Base-by-base conservation (phyloP, 208 protist species). In the Trypanosomatidae sp. region DNA sequence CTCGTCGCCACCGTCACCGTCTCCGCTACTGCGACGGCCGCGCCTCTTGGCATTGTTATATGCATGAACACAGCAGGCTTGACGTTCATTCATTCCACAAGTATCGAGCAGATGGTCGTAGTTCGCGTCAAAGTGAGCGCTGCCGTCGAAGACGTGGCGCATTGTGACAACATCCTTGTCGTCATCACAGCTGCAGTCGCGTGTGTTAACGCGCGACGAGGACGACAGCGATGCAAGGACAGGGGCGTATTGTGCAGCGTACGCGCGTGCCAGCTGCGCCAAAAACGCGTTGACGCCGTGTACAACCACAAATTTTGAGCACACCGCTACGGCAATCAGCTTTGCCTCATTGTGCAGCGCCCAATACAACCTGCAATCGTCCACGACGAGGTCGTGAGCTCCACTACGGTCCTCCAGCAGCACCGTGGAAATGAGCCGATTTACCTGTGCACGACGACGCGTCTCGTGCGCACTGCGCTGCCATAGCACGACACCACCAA, bases 401-500 rank as follows among this genome's bases (percentile, higher is more conserved):
- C 87, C 74, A 7, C 74, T 72, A 28, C 92, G 83, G 41, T 95
- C 88, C 58, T 97, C 91, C 26, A 97, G 64, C 19, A 98, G 61
- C 11, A 97, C 87, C 3, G 83, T 89, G 37, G 86, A 65, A 45
- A 98, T 93, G 16, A 97, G 58, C 19, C 59, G 55, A 56, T 97
- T 96, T 13, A 98, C 69, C 38, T 93, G 81, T 7, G 64, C 64
- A 6, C 90, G 86, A 5, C 76, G 67, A 6, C 84, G 48, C 16
- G 56, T 48, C 22, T 56, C 52, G 35, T 78, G 69, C 6, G 53
- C 59, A 37, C 55, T 85, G 7, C 68, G 56, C 42, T 81, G 72
- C 85, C 86, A 98, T 6, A 98, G 59, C 27, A 98, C 94, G 18
- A 93, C 53, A 13, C 96, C 96, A 37, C 94, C 93, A 48, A 93